Evolutionary conservation across 805 yeast genomes (phyloP).

Genomic region (Pichia pseudocactophila): DNA sequence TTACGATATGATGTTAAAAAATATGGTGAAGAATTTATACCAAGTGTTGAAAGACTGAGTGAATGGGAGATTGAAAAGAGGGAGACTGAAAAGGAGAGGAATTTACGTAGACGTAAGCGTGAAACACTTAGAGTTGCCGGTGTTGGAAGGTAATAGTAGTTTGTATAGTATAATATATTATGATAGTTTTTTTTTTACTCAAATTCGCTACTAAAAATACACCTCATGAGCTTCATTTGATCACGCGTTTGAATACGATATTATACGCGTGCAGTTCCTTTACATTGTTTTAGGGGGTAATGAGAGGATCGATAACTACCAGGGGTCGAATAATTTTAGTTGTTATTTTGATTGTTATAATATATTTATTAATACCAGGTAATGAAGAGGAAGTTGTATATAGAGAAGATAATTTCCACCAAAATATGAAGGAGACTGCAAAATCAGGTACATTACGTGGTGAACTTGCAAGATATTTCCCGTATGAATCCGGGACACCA

Average conservation of each 20-base stretch:
- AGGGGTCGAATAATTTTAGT: too few relatives aligned
- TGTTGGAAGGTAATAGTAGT: conserved; percentile 4
- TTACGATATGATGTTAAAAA: conserved; percentile 66
- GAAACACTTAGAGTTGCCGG: conserved; percentile 61
- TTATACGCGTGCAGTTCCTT: too few relatives aligned
- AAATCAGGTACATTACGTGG: conserved; percentile 31
- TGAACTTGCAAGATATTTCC: conserved; percentile 62
- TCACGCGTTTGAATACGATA: too few relatives aligned
- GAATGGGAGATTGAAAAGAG: conserved; percentile 92
- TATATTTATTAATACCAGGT: too few relatives aligned
- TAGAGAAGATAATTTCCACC: background rate
- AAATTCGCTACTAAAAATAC: too few relatives aligned
- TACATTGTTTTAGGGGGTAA: too few relatives aligned
- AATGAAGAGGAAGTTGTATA: too few relatives aligned
- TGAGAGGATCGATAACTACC: too few relatives aligned
- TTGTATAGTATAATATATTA: background rate
- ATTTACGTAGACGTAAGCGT: conserved; percentile 83
- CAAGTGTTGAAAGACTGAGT: conserved; percentile 74
- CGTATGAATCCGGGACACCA: conserved; percentile 55
- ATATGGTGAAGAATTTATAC: conserved; percentile 80
- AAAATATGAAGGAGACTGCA: conserved; percentile 15
- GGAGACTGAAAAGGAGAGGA: conserved; percentile 91
- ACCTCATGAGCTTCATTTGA: too few relatives aligned
- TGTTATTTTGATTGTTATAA: too few relatives aligned
- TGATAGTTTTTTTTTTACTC: too few relatives aligned